phyloP scores from a whole-genome alignment of 2,329 filamentous ascomycete genomes.

The Botryosphaeria agaves region DNA sequence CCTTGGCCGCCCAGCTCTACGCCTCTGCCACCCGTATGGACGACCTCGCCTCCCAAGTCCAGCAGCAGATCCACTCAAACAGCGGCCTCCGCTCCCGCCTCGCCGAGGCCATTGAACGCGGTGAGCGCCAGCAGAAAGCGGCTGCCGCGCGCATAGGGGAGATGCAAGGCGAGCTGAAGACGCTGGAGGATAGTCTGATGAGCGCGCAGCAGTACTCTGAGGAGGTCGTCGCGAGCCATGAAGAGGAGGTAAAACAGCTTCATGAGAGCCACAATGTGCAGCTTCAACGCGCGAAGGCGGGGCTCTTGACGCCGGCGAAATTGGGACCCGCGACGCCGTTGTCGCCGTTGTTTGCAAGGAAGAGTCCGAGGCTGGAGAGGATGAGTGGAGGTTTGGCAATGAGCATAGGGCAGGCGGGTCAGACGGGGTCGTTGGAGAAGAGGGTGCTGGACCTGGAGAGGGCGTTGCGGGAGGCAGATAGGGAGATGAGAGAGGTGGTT shows the following conservation, averaged over 20 bases:
- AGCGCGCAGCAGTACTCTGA: conserved; percentile 74
- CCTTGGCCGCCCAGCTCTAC: conserved; percentile 50
- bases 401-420: conserved; percentile 47
- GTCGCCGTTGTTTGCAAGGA: conserved; percentile 43
- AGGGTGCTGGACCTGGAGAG: conserved; percentile 74
- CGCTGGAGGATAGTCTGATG: conserved; percentile 70
- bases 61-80: conserved; percentile 66
- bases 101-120: conserved; percentile 60
- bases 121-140: conserved; percentile 65
- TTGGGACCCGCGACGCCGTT: conserved; percentile 37
- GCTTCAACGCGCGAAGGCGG: conserved; percentile 52
- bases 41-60: conserved; percentile 61
- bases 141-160: conserved; percentile 70
- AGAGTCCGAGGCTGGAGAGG: conserved; percentile 39
- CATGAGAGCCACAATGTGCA: conserved; percentile 63
- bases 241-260: conserved; percentile 63
- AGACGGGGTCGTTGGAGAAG: conserved; percentile 58
- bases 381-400: conserved; percentile 43
- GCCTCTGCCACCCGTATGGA: conserved; percentile 64
- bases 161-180: conserved; percentile 64
- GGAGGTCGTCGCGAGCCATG: conserved; percentile 64
- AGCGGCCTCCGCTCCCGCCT: conserved; percentile 58
- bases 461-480: conserved; percentile 56
- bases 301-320: conserved; percentile 16
- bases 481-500: conserved; percentile 72